These are phyloP conservation scores for Trichoderma guizhouense DNA, from an alignment of 2,329 filamentous ascomycete genomes.

Conservation along the genomic window DNA sequence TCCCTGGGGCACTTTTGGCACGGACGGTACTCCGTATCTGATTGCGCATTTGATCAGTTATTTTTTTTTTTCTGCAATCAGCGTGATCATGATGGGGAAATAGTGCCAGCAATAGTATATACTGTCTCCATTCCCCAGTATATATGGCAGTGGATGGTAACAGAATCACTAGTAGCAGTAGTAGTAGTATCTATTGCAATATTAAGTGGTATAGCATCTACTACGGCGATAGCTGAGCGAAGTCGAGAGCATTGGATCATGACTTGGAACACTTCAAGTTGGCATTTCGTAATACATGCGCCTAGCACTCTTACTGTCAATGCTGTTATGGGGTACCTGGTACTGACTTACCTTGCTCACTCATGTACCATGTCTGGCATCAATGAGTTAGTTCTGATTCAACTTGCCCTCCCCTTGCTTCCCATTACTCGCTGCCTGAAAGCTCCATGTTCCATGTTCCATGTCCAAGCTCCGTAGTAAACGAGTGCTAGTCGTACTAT, in stretches of 20 bases:
- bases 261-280: neutral
- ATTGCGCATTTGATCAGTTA: neutral
- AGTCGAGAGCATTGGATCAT: neutral
- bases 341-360: neutral
- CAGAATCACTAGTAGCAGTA: neutral
- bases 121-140: neutral
- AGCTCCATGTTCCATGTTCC: neutral
- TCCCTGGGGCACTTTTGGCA: neutral
- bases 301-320: neutral
- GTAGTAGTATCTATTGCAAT: neutral
- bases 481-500: neutral
- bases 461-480: neutral
- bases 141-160: neutral
- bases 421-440: constrained; percentile 2
- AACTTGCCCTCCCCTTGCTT: neutral
- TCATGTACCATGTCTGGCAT: neutral
- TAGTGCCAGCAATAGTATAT: neutral
- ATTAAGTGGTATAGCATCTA: neutral
- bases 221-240: neutral
- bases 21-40: neutral
- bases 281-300: neutral
- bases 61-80: neutral
- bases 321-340: neutral
- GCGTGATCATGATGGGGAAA: neutral
- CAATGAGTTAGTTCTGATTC: neutral